Evolutionary conservation across 2,329 filamentous ascomycete species (phyloP).

Genomic region (Paracorniculantispora psalliotae): DNA sequence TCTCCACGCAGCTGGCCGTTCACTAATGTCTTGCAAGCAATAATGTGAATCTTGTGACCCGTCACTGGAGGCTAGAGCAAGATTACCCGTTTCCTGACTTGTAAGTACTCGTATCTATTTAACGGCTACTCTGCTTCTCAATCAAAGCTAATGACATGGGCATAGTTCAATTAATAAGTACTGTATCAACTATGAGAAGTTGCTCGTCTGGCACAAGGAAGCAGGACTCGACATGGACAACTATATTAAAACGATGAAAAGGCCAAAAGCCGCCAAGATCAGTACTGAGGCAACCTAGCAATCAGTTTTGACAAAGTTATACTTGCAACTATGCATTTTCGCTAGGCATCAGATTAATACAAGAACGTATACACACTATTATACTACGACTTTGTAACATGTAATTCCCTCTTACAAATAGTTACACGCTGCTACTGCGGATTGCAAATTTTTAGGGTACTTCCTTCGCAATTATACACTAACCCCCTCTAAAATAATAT

Average conservation of each 20-base stretch:
- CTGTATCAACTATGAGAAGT: slow-evolving; percentile 29
- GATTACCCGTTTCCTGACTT: slow-evolving; percentile 1
- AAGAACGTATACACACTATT: no score
- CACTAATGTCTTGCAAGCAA: background rate
- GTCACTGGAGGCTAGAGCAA: background rate
- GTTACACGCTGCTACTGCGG: no score
- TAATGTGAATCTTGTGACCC: background rate
- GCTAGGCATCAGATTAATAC: no score
- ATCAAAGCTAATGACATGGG: background rate
- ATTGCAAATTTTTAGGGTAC: no score
- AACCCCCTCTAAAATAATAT: no score
- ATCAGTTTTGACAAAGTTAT: no score
- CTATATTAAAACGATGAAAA: slow-evolving; percentile 19
- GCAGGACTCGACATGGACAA: slow-evolving; percentile 20
- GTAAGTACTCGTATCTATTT: background rate
- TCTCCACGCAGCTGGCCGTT: background rate
- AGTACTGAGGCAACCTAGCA: no score
- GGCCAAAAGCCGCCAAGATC: slow-evolving; percentile 12
- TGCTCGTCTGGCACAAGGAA: slow-evolving; percentile 18
- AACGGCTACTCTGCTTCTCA: background rate
- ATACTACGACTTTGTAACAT: no score
- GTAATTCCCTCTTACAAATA: no score
- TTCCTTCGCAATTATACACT: no score
- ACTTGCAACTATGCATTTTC: no score
- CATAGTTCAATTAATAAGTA: slow-evolving; percentile 29